Conservation (phyloP, 2,329 filamentous ascomycete species). For the Pseudocercospora fuligena region DNA sequence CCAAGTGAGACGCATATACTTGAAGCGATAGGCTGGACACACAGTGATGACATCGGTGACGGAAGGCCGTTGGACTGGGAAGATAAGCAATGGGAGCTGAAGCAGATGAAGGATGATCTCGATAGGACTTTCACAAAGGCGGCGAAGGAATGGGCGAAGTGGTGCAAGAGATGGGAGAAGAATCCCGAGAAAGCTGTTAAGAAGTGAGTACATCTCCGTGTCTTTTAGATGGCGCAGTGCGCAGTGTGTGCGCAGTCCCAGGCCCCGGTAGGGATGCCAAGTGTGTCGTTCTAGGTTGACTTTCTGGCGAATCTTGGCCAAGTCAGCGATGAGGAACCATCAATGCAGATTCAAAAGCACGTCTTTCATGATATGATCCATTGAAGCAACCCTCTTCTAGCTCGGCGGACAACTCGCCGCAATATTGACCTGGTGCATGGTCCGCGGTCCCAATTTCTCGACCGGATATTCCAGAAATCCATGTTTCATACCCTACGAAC, state of each 20-base stretch:
- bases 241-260: background rate
- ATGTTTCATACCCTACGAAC: conserved; percentile 6
- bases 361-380: background rate
- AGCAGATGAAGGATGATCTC: conserved; percentile 29
- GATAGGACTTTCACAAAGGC: conserved; percentile 24
- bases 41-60: conserved; percentile 38
- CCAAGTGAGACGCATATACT: conserved; percentile 48
- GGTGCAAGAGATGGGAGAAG: conserved; percentile 40
- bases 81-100: conserved; percentile 49
- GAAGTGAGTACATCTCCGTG: conserved; percentile 20
- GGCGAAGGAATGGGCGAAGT: conserved; percentile 28
- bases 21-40: conserved; percentile 51
- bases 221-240: background rate
- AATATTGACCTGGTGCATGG: conserved; percentile 10
- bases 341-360: background rate
- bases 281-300: background rate
- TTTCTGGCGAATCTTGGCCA: background rate
- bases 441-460: background rate
- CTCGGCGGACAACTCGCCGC: conserved; percentile 1
- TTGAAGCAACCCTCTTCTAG: background rate
- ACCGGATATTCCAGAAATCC: conserved; percentile 6
- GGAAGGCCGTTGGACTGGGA: conserved; percentile 39
- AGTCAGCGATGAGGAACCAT: background rate
- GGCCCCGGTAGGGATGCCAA: background rate
- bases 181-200: conserved; percentile 36